Conservation (phyloP, 345 rosid species). For the Populus alba region DNA sequence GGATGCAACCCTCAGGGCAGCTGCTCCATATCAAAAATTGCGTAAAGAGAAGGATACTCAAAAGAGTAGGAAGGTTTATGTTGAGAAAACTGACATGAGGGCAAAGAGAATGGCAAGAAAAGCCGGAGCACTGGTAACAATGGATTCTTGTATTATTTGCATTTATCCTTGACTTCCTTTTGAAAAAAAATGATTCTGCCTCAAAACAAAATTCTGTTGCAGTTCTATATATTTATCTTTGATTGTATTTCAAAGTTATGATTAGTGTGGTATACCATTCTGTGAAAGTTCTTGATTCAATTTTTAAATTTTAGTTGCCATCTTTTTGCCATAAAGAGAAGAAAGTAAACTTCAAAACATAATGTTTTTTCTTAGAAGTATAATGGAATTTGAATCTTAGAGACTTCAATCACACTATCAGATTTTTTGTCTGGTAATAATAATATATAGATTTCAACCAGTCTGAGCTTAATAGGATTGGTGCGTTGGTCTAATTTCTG, state of each 20-base stretch:
- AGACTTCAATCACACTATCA: neutral
- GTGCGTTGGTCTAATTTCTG: too few species aligned
- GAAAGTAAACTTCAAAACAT: neutral
- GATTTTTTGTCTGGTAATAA: neutral
- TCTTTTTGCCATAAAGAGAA: neutral
- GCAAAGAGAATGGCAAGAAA: constrained; percentile 98
- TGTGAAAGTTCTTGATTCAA: neutral
- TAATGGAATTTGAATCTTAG: neutral
- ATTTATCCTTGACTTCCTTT: neutral
- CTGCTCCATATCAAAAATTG: constrained; percentile 94
- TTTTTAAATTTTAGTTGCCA: constrained; percentile 9
- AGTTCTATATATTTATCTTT: neutral
- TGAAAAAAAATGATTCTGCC: neutral
- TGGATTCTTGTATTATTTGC: constrained; percentile 13
- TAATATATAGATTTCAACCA: too few species aligned
- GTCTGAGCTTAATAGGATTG: too few species aligned
- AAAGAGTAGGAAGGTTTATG: constrained; percentile 79
- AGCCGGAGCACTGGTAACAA: constrained; percentile 94
- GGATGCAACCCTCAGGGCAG: constrained; percentile 98
- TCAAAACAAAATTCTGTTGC: neutral
- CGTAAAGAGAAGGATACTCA: constrained; percentile 70
- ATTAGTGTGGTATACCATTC: neutral
- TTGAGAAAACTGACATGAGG: constrained; percentile 96
- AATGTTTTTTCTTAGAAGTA: too few species aligned
- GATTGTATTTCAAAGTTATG: neutral